These are phyloP conservation scores for Sporothrix phasma DNA, from an alignment of 2,329 filamentous ascomycete species.

Conservation along the genomic window DNA sequence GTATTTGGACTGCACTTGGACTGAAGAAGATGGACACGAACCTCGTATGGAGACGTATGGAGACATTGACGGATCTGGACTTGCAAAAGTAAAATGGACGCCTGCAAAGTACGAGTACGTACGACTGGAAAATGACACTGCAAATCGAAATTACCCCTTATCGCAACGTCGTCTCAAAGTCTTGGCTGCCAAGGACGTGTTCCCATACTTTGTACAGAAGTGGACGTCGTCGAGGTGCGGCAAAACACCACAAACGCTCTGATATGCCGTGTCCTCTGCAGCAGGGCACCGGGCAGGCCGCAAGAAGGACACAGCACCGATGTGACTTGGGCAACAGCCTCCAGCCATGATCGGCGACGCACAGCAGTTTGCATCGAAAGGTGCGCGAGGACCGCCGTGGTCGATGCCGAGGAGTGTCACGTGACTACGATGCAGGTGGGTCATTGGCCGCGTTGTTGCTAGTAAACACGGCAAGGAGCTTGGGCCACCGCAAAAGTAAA, in stretches of 20 bases:
- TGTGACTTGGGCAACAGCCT: not conserved
- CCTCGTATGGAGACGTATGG: not conserved
- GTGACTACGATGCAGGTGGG: not conserved
- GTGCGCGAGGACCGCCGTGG: not conserved
- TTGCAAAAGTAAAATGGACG: too few relatives aligned
- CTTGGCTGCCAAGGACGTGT: not conserved
- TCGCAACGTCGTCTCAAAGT: not conserved
- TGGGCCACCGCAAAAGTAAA: constrained; percentile 22
- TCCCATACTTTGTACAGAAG: not conserved
- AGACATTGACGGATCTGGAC: not conserved
- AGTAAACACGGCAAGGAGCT: constrained; percentile 15
- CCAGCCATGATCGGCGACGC: not conserved
- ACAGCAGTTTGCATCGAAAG: not conserved
- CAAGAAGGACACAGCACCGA: not conserved
- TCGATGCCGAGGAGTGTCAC: too few relatives aligned
- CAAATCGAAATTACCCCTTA: not conserved
- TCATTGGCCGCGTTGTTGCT: constrained; percentile 5
- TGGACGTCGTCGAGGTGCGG: not conserved
- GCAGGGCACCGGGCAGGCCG: not conserved
- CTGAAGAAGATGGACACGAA: not conserved
- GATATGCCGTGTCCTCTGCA: constrained; percentile 7
- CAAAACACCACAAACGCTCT: not conserved
- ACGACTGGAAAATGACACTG: not conserved
- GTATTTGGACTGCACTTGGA: not conserved
- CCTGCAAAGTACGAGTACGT: not conserved